Evolutionary conservation across 352 stramenopile species (phyloP).

Genomic region (Chrysophaeum taylorii): DNA sequence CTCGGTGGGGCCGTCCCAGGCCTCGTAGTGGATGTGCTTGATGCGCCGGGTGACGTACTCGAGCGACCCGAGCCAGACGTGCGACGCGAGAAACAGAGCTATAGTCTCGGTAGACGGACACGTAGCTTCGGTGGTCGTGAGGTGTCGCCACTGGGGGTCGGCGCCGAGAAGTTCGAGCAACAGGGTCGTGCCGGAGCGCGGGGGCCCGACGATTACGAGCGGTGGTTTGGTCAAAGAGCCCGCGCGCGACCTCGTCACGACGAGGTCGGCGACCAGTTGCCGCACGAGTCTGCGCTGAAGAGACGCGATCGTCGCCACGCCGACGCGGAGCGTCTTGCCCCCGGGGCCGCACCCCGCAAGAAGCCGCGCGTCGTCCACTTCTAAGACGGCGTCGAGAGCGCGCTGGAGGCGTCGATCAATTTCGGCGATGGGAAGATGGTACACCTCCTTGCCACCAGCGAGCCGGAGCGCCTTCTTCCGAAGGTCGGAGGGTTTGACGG

Average conservation of each 20-base stretch:
- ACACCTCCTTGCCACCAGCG: no score
- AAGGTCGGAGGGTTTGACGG: no score
- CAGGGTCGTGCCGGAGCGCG: constrained; percentile 5
- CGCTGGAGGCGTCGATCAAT: no score
- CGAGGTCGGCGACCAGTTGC: background rate
- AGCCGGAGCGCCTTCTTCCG: no score
- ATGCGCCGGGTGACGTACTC: background rate
- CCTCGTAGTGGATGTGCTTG: background rate
- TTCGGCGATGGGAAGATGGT: no score
- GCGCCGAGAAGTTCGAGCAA: background rate
- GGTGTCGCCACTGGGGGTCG: background rate
- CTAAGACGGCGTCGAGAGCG: no score
- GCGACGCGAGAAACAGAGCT: background rate
- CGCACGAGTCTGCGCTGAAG: background rate
- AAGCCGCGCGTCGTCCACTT: no score
- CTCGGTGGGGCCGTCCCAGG: background rate
- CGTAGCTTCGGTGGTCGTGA: background rate
- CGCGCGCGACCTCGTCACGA: background rate
- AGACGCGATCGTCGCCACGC: background rate
- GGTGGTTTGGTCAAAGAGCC: background rate
- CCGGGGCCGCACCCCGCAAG: no score
- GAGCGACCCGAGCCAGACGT: background rate
- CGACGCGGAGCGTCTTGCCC: background rate
- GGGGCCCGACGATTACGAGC: background rate
- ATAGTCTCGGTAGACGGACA: no score